Evolutionary conservation across 2,329 filamentous ascomycete species (phyloP), one percentile per base, ranked within the genome.

Genomic region (Lachnellula suecica): DNA sequence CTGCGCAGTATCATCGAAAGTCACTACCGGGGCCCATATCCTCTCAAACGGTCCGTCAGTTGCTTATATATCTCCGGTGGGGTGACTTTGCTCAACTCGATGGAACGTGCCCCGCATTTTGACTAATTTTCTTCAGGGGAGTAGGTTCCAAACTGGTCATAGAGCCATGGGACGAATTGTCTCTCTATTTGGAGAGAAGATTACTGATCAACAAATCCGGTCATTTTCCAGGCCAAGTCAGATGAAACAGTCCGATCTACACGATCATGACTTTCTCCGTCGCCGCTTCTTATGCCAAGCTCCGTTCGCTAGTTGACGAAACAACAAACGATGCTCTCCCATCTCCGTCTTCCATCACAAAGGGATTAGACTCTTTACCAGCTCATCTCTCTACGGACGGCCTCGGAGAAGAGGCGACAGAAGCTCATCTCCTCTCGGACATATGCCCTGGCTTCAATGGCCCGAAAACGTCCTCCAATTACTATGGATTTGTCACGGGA

Each of bases 401-500:
- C 6, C 60, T 74, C 2, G 78, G 79, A 13, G 63, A 75, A 13
- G 62, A 70, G 54, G 62, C 65, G 29, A 71, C 72, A 5, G 66
- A 72, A 42, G 57, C 65, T 6, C 78, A 81, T 59, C 61, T 81
- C 3, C 58, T 69, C 4, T 56, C 71, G 6, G 74, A 79, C 25
- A 64, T 82, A 6, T 66, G 68, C 3, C 76, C 76, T 6, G 66
- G 58, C 9, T 64, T 68, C 52, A 67, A 66, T 47, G 65, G 66
- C 2, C 61, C 59, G 2, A 66, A 66, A 46, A 67, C 60, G 1
- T 64, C 63, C 1, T 46, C 61, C 5, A 63, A 66, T 44, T 96
- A 95, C 75, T 95, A 90, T 68, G 92, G 91, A 53, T 96, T 97
- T 68, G 88, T 97, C 5, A 96, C 87, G 0, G 93, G 93, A 41